phyloP scores from a whole-genome alignment of 2,329 filamentous ascomycete species.

The Aspergillus fumigatiaffinis region DNA sequence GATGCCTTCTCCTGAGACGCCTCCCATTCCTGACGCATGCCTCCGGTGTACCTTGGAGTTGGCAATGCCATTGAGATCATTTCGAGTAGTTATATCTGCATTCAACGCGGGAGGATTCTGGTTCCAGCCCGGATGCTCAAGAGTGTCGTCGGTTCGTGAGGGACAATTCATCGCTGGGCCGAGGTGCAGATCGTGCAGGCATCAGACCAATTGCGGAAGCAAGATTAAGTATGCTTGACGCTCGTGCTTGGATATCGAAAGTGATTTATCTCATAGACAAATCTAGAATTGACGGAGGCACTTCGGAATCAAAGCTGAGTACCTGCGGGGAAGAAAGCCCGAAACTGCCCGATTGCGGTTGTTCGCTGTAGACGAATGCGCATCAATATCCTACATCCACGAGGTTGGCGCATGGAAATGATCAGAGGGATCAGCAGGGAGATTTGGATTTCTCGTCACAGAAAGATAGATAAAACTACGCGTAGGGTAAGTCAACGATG shows the following conservation, averaged over 20 bases:
- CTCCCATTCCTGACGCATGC: slow-evolving; percentile 24
- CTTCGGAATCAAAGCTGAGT: slow-evolving; percentile 5
- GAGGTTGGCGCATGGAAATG: background rate
- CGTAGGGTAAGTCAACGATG: background rate
- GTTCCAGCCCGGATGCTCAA: slow-evolving; percentile 54
- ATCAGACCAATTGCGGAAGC: background rate
- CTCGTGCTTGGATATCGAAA: background rate
- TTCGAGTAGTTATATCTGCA: slow-evolving; percentile 58
- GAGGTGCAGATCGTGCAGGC: background rate
- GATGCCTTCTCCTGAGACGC: slow-evolving; percentile 19
- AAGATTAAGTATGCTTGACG: background rate
- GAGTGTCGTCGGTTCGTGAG: slow-evolving; percentile 56
- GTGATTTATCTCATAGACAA: background rate
- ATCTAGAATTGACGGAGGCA: background rate
- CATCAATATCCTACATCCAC: background rate
- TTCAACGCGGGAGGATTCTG: slow-evolving; percentile 58
- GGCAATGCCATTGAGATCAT: slow-evolving; percentile 59
- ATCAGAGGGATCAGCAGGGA: slow-evolving; percentile 4
- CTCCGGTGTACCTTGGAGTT: slow-evolving; percentile 53
- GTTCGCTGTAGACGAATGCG: slow-evolving; percentile 2
- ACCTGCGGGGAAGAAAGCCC: slow-evolving; percentile 14
- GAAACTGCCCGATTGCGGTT: slow-evolving; percentile 20
- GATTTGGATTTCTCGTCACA: background rate
- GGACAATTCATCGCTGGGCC: slow-evolving; percentile 58
- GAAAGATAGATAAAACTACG: background rate